These are phyloP conservation scores for Saccharata proteae DNA, from an alignment of 2,329 filamentous ascomycete genomes.

Conservation along the genomic window DNA sequence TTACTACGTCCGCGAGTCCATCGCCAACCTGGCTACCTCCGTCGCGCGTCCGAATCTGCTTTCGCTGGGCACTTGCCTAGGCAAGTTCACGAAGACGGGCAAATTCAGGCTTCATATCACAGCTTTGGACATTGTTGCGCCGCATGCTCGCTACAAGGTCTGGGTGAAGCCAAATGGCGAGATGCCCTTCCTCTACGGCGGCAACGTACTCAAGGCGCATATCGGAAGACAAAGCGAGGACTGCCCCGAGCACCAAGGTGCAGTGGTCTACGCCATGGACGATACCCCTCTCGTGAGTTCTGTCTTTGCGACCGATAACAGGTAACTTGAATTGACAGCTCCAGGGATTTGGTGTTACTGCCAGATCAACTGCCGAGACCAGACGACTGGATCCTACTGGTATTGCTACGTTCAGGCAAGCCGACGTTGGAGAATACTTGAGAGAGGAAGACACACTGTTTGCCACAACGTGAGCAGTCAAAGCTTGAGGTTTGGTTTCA, in stretches of 20 bases:
- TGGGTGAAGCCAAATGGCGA: conserved; percentile 95
- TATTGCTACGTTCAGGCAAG: conserved; percentile 80
- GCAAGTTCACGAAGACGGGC: conserved; percentile 67
- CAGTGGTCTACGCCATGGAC: conserved; percentile 83
- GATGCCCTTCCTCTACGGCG: conserved; percentile 94
- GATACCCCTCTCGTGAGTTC: conserved; percentile 59
- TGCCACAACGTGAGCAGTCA: conserved; percentile 32
- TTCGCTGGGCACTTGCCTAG: conserved; percentile 79
- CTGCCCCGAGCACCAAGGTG: conserved; percentile 83
- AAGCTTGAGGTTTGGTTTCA: no score
- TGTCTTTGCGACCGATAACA: not conserved
- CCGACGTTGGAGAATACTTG: conserved; percentile 89
- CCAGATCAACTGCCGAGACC: conserved; percentile 74
- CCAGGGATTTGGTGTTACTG: conserved; percentile 82
- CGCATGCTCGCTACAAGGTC: conserved; percentile 89
- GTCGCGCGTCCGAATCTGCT: conserved; percentile 72
- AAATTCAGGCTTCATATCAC: conserved; percentile 95
- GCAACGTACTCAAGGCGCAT: conserved; percentile 74
- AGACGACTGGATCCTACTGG: conserved; percentile 80
- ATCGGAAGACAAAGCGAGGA: conserved; percentile 81
- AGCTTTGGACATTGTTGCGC: conserved; percentile 74
- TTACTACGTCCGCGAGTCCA: conserved; percentile 81
- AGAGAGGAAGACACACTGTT: conserved; percentile 63
- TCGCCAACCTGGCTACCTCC: conserved; percentile 84
- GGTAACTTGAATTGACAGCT: not conserved